Base-by-base conservation (phyloP, 2,329 filamentous ascomycete genomes). In the Venturia asperata region DNA sequence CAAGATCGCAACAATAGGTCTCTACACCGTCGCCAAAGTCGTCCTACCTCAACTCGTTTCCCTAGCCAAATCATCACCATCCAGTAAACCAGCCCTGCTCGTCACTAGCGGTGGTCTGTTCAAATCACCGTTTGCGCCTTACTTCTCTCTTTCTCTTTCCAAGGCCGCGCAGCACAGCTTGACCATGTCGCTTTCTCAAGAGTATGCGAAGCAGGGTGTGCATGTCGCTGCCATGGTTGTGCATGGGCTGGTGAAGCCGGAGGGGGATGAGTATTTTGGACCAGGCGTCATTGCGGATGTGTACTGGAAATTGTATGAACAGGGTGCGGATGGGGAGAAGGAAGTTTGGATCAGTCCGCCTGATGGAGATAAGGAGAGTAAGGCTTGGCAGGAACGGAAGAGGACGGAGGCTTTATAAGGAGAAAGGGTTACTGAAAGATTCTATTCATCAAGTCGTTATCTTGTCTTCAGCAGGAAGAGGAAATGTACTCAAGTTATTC, bases 81-180 rank as follows among this genome's bases (percentile, higher is more conserved):
- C 63, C 70, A 1, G 65, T 19, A 77, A 77, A 63, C 81, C 81
- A 0, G 77, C 77, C 0, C 70, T 83, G 10, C 73, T 83, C 34
- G 80, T 83, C 11, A 83, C 81, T 0, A 80, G 75, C 71, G 80
- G 78, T 30, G 71, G 76, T 56, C 75, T 84, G 15, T 81, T 79
- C 24, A 76, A 77, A 66, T 73, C 80, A 34, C 82, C 82, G 0
- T 69, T 78, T 1, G 78, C 80, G 3, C 71, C 77, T 30, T 72
- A 82, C 0, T 80, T 84, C 24, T 79, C 79, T 0, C 65, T 67
- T 19, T 56, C 55, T 6, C n/a, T 62, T 30, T 30, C 27, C 4
- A 67, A 67, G 43, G 65, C 65, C 9, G 63, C 65, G 30, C 65
- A 67, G 64, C 64, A 55, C 45, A 65, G 49, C 63, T 45, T 67